Evolutionary conservation across 2,329 filamentous ascomycete species (phyloP).

Genomic region (Boeremia lycopersici): DNA sequence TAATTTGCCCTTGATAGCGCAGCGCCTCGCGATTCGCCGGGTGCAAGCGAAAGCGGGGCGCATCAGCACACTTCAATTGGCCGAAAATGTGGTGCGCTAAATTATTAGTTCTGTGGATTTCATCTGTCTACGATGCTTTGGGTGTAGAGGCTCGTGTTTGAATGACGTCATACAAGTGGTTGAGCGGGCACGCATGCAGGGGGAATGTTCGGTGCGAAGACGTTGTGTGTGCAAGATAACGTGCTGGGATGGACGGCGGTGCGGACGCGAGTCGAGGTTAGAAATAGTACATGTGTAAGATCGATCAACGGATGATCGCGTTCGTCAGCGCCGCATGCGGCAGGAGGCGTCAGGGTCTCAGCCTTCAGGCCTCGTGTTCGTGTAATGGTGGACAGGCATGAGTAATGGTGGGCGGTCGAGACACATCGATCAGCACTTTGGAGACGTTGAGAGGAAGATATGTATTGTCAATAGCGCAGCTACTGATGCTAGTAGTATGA

Average conservation of each 20-base stretch:
- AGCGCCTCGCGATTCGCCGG: too few relatives aligned
- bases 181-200: neutral
- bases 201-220: neutral
- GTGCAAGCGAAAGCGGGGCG: too few relatives aligned
- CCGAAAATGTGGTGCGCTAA: too few relatives aligned
- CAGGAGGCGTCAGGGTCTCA: neutral
- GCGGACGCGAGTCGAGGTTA: neutral
- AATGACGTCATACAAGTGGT: conserved; percentile 1
- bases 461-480: conserved; percentile 19
- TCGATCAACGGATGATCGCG: conserved; percentile 1
- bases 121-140: neutral
- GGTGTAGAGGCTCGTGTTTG: neutral
- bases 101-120: too few relatives aligned
- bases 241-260: too few relatives aligned
- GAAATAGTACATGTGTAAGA: neutral
- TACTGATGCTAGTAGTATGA: conserved; percentile 13
- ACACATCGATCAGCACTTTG: neutral
- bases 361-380: neutral
- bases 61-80: too few relatives aligned
- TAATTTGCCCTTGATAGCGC: too few relatives aligned
- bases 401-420: neutral
- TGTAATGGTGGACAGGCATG: neutral
- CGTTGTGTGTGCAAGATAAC: neutral
- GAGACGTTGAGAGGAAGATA: neutral
- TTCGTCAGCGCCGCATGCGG: neutral